Base-by-base conservation (phyloP, 2,329 filamentous ascomycete genomes). In the Corynespora cassiicola region DNA sequence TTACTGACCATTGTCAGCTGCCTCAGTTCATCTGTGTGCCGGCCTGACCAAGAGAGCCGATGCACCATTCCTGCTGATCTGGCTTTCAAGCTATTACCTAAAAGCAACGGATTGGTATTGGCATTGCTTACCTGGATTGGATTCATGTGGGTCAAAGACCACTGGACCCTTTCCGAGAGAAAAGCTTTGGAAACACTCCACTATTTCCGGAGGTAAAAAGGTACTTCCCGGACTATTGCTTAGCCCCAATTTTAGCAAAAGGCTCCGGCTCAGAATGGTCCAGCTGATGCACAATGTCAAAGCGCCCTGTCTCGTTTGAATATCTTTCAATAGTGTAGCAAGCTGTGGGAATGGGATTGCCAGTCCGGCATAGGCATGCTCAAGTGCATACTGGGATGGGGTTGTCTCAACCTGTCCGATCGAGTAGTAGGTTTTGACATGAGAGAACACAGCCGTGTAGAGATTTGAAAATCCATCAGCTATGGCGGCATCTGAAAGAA, bases 151-250 rank as follows among this genome's bases (percentile, higher is more conserved):
- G 9, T 36, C 36, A 6, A 46, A 24, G 7, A 26, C 46, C 9
- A 35, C 26, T 16, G 31, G 24, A 6, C 33, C 37, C 18, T 30
- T 44, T 17, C 36, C 38, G 0, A 46, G 26, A 14, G 36, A 46
- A 27, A 47, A 52, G 27, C 33, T 40, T 25, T 52, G 49, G 27
- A 52, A 47, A 19, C 42, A 47, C 17, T 47, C 46, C 2, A 49
- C 46, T 14, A 50, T 36, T 29, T 50, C 46, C 4, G 50, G 46
- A 6, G 46, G 43, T 2, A 47, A 33, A 26, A 50, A 53, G 2
- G 50, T 45, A 14, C 36, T 45, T 11, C 41, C 41, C 7, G 46
- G 38, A 20, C 46, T 47, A 15, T 33, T 40, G 27, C 39, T 45
- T 6, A 44, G 17, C 5, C 45, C 45, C 15, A 45, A 27, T 15